Evolutionary conservation across 202 grass and related monocot genomes (phyloP), one percentile per base, ranked within the genome.

Genomic region (Tripidium arundinaceum): DNA sequence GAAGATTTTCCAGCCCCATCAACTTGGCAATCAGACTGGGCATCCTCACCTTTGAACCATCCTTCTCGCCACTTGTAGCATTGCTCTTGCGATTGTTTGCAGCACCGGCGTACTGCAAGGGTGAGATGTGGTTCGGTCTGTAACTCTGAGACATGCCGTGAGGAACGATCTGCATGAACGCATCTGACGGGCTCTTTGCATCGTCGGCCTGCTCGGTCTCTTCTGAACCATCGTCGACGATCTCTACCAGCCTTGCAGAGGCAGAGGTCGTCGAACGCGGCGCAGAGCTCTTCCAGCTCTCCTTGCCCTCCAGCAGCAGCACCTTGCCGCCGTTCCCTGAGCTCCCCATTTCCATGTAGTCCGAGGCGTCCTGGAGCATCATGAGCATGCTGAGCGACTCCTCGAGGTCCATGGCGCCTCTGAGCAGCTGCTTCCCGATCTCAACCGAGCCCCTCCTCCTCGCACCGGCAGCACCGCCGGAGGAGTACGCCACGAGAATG

Each of bases 1-100:
- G 96, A 70, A 93, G 81, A 18, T 93, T 90, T 8, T 99, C 96
- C 46, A 99, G 72, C 5, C 96, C 96, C 96, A 99, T 99, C 66
- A 99, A 84, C 87, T 90, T 94, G 73, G 96, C 96, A 75, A 99
- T 84, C 69, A 95, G 82, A 64, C 55, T 89, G 22, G 96, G 86
- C 83, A 88, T 91, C 80, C 92, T 88, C 78, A 91, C 80, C 64
- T 90, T 99, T 38, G 80, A 85, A 61, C 66, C 55, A 71, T 62
- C 86, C 46, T 69, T 76, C 38, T 65, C 66, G 19, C 13, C 79
- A 85, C 65, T 59, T 24, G 68, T 68, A 67, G n/a, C 54, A 58
- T 31, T 76, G 43, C 19, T 85, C 54, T 42, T 85, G 45, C 61
- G 60, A 26, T 57, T 70, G 21, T 60, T 49, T 52, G 61, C 29